phyloP scores from a whole-genome alignment of 1,284 basidiomycete genomes.

The Ganoderma lingzhi region DNA sequence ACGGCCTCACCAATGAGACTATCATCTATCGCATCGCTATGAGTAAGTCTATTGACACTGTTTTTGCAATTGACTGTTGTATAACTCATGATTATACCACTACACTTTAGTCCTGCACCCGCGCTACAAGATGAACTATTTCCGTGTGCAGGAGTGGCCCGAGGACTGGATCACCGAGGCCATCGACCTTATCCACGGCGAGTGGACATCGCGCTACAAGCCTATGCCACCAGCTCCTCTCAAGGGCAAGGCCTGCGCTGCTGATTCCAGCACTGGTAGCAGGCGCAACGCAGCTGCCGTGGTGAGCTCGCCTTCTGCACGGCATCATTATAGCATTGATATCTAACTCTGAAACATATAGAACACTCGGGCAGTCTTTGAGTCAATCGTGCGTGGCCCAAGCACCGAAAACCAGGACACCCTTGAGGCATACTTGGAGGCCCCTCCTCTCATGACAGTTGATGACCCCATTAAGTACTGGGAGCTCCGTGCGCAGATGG shows the following conservation, averaged over 20 bases:
- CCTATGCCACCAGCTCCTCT: no score
- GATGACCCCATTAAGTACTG: background rate
- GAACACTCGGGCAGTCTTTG: no score
- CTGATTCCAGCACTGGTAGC: no score
- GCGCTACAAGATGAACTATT: conserved; percentile 21
- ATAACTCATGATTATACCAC: background rate
- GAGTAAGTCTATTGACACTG: background rate
- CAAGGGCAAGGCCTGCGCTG: background rate
- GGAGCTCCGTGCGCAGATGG: background rate
- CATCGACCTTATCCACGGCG: background rate
- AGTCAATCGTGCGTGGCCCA: no score
- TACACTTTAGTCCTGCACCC: conserved; percentile 18
- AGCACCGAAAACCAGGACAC: no score
- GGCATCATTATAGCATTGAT: no score
- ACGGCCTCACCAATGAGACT: conserved; percentile 38
- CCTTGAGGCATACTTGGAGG: background rate
- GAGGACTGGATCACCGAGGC: conserved; percentile 14
- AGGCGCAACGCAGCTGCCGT: no score
- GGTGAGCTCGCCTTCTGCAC: no score
- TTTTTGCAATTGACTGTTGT: background rate
- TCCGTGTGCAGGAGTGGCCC: conserved; percentile 2
- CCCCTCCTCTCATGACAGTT: background rate
- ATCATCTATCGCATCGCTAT: conserved; percentile 25
- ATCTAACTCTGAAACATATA: no score
- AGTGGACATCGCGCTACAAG: conserved; percentile 13